Conservation (phyloP, 2,329 filamentous ascomycete genomes). For the Alternaria sp. region DNA sequence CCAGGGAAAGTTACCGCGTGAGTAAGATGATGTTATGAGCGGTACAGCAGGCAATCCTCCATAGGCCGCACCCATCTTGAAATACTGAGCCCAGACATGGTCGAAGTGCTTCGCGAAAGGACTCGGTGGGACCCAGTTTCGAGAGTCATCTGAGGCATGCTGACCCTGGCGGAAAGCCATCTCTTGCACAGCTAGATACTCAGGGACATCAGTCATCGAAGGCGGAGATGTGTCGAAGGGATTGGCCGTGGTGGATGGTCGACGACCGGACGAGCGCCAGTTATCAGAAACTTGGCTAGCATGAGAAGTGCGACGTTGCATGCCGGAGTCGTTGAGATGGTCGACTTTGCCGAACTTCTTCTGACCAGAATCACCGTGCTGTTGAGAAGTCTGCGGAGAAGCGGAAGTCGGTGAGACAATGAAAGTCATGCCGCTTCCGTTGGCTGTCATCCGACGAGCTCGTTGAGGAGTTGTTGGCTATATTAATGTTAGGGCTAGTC, state of each 20-base stretch:
- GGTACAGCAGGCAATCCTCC: slow-evolving; percentile 12
- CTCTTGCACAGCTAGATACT: slow-evolving; percentile 33
- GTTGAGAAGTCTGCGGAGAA: slow-evolving; percentile 7
- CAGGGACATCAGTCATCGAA: slow-evolving; percentile 28
- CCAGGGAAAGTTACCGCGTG: slow-evolving; percentile 32
- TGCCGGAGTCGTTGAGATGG: slow-evolving; percentile 1
- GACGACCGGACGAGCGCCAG: slow-evolving; percentile 7
- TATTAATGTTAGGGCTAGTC: not conserved
- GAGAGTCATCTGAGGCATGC: slow-evolving; percentile 16
- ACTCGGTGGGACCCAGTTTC: slow-evolving; percentile 21
- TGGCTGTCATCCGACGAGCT: slow-evolving; percentile 1
- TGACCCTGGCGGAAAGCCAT: slow-evolving; percentile 39
- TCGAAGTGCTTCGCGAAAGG: slow-evolving; percentile 30
- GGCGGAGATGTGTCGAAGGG: not conserved
- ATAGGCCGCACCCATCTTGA: slow-evolving; percentile 28
- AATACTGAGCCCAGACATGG: slow-evolving; percentile 30
- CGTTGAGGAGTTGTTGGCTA: slow-evolving; percentile 14
- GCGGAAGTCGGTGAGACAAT: slow-evolving; percentile 1
- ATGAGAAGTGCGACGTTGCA: slow-evolving; percentile 11
- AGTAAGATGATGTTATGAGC: slow-evolving; percentile 7
- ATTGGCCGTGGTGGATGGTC: slow-evolving; percentile 9
- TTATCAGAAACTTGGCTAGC: slow-evolving; percentile 9
- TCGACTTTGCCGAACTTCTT: not conserved
- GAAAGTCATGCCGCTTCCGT: not conserved
- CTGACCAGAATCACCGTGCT: slow-evolving; percentile 15